Evolutionary conservation across 2,329 filamentous ascomycete species (phyloP).

Genomic region (Pezicula neosporulosa): DNA sequence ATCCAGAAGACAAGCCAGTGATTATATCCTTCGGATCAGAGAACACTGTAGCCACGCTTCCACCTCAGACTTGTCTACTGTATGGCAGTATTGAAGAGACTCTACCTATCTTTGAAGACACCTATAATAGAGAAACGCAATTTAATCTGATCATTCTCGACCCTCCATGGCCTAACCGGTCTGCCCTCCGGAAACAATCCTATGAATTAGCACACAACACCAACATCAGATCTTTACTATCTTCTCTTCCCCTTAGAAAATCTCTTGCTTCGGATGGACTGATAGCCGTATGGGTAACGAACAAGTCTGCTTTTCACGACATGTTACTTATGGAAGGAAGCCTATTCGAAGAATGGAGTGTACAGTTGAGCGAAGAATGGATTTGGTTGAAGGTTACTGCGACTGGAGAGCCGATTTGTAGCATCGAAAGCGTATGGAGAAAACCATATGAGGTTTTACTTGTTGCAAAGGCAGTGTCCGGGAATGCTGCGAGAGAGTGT

Average conservation of each 20-base stretch:
- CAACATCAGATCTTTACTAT: constrained; percentile 48
- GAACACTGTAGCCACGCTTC: constrained; percentile 29
- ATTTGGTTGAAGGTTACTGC: constrained; percentile 73
- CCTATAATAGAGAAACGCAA: constrained; percentile 33
- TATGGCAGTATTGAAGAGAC: constrained; percentile 44
- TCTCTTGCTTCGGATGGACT: constrained; percentile 52
- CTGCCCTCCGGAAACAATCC: constrained; percentile 57
- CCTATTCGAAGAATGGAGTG: constrained; percentile 63
- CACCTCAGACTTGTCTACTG: constrained; percentile 41
- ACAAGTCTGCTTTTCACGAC: constrained; percentile 54
- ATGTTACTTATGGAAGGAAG: constrained; percentile 50
- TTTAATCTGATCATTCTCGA: constrained; percentile 72
- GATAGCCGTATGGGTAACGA: constrained; percentile 76
- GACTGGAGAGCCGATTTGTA: constrained; percentile 60
- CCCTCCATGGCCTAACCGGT: constrained; percentile 80
- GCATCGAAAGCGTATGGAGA: constrained; percentile 59
- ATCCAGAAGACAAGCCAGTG: constrained; percentile 3
- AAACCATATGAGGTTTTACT: constrained; percentile 76
- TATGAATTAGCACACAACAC: constrained; percentile 43
- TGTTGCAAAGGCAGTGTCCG: constrained; percentile 37
- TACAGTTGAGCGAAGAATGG: constrained; percentile 68
- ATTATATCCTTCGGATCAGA: constrained; percentile 4
- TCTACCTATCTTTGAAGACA: constrained; percentile 34
- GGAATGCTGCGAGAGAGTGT: neutral
- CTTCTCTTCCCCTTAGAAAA: constrained; percentile 50